A percentile compares a stretch with the other conserved stretches of the same genome.
phyloP scores from a whole-genome alignment of 2,329 filamentous ascomycete species.

The Neophaeococcomyces aloes region DNA sequence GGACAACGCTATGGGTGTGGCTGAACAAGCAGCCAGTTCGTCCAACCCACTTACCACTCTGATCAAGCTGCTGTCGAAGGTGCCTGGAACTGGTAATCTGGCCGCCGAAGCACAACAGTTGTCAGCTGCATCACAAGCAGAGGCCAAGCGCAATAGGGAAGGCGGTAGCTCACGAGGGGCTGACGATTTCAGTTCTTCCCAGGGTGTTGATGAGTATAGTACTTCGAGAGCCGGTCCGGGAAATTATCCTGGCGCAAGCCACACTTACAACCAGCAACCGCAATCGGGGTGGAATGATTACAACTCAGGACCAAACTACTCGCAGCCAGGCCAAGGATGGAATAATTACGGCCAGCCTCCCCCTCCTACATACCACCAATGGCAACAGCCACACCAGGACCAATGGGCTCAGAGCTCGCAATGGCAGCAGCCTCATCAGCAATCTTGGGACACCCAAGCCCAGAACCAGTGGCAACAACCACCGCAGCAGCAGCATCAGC shows the following conservation, averaged over 20 bases:
- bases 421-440: conserved; percentile 12
- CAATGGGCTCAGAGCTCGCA: conserved; percentile 14
- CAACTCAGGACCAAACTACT: conserved; percentile 1
- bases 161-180: conserved; percentile 22
- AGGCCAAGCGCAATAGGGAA: conserved; percentile 49
- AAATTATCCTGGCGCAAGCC: conserved; percentile 6
- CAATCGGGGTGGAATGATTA: conserved; percentile 5
- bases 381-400: conserved; percentile 11
- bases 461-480: conserved; percentile 14
- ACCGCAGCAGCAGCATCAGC: conserved; percentile 7
- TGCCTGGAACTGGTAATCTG: conserved; percentile 62
- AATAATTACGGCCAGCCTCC: conserved; percentile 9
- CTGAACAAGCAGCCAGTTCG: conserved; percentile 42
- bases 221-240: conserved; percentile 10
- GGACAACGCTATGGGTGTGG: conserved; percentile 61
- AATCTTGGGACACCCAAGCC: too few relatives aligned
- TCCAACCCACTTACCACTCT: conserved; percentile 47
- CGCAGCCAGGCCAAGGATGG: conserved; percentile 8
- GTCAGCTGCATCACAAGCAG: conserved; percentile 50
- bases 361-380: conserved; percentile 7
- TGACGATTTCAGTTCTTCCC: conserved; percentile 18
- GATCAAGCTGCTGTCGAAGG: conserved; percentile 60
- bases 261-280: conserved; percentile 2
- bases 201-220: conserved; percentile 12
- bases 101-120: conserved; percentile 56